Conservation (phyloP, 441 rosid species). For the Euphorbia schlechtendalii region DNA sequence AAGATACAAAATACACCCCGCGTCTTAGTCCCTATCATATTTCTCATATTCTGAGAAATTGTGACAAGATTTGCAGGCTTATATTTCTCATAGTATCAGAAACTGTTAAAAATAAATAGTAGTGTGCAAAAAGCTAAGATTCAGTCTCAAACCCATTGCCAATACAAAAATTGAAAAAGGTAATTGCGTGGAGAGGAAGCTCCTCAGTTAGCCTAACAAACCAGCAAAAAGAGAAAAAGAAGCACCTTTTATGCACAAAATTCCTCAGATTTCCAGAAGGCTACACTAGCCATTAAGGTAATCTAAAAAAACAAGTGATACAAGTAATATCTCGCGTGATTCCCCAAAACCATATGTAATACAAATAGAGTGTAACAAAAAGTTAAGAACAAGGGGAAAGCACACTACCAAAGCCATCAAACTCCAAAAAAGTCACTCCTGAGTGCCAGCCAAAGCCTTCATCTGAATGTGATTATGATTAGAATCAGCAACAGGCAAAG, state of each 20-base stretch:
- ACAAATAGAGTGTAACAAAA: not conserved
- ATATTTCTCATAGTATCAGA: too few relatives aligned
- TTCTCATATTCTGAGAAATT: too few relatives aligned
- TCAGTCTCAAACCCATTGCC: not conserved
- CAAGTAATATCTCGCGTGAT: constrained; percentile 4
- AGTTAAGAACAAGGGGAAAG: not conserved
- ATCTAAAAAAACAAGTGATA: constrained; percentile 15
- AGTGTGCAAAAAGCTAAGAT: not conserved
- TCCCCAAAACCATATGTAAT: constrained; percentile 2
- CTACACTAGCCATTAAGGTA: constrained; percentile 8
- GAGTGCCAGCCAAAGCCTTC: constrained; percentile 87
- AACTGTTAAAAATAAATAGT: too few relatives aligned
- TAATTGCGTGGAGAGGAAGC: not conserved
- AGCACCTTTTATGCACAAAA: constrained; percentile 20
- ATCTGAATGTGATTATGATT: constrained; percentile 79
- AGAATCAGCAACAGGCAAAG: constrained; percentile 49
- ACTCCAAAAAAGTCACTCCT: constrained; percentile 52
- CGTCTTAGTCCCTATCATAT: too few relatives aligned
- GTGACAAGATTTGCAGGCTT: too few relatives aligned
- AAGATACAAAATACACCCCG: too few relatives aligned
- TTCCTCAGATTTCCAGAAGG: not conserved
- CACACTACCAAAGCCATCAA: not conserved
- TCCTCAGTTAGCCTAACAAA: not conserved
- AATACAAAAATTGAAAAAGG: not conserved
- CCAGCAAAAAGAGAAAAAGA: not conserved